Percentiles rank a stretch among this genome's conserved stretches.
Evolutionary conservation across 140 eudicot species (phyloP).

Genomic region (Oenanthe javanica): DNA sequence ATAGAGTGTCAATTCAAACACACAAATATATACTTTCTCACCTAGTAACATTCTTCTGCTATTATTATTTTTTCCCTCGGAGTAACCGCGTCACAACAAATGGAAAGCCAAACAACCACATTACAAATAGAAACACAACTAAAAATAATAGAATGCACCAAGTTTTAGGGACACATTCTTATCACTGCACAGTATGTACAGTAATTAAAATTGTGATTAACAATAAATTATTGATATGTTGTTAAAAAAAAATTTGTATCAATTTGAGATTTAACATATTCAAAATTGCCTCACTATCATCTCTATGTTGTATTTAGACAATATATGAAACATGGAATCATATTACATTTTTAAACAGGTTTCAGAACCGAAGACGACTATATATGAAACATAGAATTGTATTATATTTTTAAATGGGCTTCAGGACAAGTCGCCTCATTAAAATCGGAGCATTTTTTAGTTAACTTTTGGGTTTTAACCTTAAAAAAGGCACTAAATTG

Average conservation of each 20-base stretch:
- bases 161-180: no score
- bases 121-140: neutral
- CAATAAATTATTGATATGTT: no score
- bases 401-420: no score
- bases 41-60: neutral
- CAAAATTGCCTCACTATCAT: no score
- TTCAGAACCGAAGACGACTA: neutral
- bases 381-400: neutral
- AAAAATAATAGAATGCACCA: no score
- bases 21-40: neutral
- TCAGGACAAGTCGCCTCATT: neutral
- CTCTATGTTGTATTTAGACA: neutral
- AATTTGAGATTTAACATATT: no score
- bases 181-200: no score
- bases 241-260: no score
- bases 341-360: no score
- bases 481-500: neutral
- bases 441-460: neutral
- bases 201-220: no score
- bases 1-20: neutral
- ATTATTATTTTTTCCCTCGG: no score
- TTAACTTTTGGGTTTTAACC: neutral
- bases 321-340: neutral
- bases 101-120: neutral
- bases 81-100: neutral